A percentile compares a stretch with the other conserved stretches of the same genome.
These are phyloP conservation scores for Atkinsonella hypoxylon DNA, from an alignment of 2,329 filamentous ascomycete species.

Conservation along the genomic window DNA sequence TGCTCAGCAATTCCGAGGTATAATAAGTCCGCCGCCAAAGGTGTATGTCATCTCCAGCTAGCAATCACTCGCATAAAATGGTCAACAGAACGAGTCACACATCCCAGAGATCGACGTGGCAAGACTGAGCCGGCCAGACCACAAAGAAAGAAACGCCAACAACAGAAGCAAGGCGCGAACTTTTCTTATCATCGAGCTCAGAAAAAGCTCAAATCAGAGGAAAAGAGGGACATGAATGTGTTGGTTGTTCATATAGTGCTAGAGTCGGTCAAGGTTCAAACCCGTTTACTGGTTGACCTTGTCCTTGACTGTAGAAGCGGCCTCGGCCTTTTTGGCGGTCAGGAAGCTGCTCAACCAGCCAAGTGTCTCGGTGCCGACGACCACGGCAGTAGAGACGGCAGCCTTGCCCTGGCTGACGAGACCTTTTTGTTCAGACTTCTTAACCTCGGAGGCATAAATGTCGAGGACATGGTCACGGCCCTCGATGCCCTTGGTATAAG, in stretches of 20 bases:
- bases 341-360: slow-evolving; percentile 48
- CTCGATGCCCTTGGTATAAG: slow-evolving; percentile 48
- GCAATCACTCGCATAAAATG: not conserved
- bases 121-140: not conserved
- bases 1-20: slow-evolving; percentile 6
- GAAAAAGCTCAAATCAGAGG: not conserved
- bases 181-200: not conserved
- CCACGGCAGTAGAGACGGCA: slow-evolving; percentile 51
- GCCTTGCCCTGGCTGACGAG: slow-evolving; percentile 60
- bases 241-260: not conserved
- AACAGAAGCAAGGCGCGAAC: not conserved
- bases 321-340: slow-evolving; percentile 49
- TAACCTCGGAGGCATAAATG: slow-evolving; percentile 46
- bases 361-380: slow-evolving; percentile 54
- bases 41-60: not conserved
- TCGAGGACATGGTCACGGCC: slow-evolving; percentile 49
- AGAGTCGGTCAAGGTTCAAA: not conserved
- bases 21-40: slow-evolving; percentile 1
- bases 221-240: not conserved
- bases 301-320: slow-evolving; percentile 42
- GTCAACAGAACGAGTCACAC: not conserved
- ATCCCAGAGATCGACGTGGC: not conserved
- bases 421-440: slow-evolving; percentile 52
- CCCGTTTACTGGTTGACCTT: slow-evolving; percentile 30
- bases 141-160: not conserved